These are phyloP conservation scores for Purpureocillium lavendulum DNA, from an alignment of 2,329 filamentous ascomycete species.

Conservation along the genomic window DNA sequence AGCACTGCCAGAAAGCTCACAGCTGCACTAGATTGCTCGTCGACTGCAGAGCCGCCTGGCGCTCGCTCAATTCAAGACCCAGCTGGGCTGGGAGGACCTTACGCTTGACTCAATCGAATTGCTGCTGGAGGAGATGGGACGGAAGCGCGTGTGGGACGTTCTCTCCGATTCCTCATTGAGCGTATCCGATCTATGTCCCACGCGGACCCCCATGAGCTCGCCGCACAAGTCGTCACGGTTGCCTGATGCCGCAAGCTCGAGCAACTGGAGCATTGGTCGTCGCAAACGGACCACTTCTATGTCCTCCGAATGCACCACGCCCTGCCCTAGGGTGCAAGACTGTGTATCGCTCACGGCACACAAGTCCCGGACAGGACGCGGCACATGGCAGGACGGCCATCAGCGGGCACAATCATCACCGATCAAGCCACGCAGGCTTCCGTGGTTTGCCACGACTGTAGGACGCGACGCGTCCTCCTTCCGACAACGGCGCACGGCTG, in stretches of 20 bases:
- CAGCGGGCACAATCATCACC: constrained; percentile 81
- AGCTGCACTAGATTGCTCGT: constrained; percentile 66
- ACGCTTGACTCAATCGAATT: constrained; percentile 81
- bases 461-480: constrained; percentile 74
- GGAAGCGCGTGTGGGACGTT: constrained; percentile 61
- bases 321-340: constrained; percentile 60
- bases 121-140: constrained; percentile 68
- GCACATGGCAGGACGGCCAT: constrained; percentile 69
- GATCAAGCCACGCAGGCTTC: constrained; percentile 65
- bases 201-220: constrained; percentile 68
- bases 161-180: constrained; percentile 83
- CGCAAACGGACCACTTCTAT: constrained; percentile 56
- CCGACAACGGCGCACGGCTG: constrained; percentile 59
- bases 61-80: constrained; percentile 93
- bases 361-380: constrained; percentile 46
- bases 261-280: constrained; percentile 57
- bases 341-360: constrained; percentile 52
- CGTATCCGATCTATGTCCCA: constrained; percentile 67
- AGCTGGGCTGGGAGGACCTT: constrained; percentile 89
- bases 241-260: constrained; percentile 70
- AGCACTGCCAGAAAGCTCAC: neutral
- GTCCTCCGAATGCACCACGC: constrained; percentile 46
- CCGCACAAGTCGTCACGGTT: constrained; percentile 77
- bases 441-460: constrained; percentile 63
- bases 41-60: constrained; percentile 89